A percentile compares a stretch with the other conserved stretches of the same genome.
Evolutionary conservation across 768 basidiomycete genomes (phyloP).

Genomic region (Dioszegia aurantiaca): DNA sequence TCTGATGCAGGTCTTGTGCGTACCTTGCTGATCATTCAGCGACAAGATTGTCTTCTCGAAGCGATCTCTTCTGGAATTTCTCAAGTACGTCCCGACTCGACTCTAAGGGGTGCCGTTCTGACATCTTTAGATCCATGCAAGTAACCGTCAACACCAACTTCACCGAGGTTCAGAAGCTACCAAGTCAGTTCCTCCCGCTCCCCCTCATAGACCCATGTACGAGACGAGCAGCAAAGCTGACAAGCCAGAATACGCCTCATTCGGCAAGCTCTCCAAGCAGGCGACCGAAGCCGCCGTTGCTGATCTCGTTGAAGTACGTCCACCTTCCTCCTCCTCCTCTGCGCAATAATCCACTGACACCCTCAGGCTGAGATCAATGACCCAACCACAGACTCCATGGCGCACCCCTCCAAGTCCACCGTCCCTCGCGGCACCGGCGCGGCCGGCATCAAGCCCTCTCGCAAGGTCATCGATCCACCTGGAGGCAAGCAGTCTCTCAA

Average conservation of each 20-base stretch:
- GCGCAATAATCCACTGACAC: not conserved
- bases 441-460: conserved; percentile 25
- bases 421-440: conserved; percentile 25
- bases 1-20: not conserved
- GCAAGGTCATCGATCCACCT: conserved; percentile 49
- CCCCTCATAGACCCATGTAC: too few species aligned
- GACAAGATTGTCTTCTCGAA: conserved; percentile 53
- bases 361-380: conserved; percentile 51
- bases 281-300: conserved; percentile 51
- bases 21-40: conserved; percentile 18
- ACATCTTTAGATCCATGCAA: conserved; percentile 22
- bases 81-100: conserved; percentile 39
- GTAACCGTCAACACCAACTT: conserved; percentile 49
- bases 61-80: conserved; percentile 50
- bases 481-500: conserved; percentile 43
- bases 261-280: conserved; percentile 46
- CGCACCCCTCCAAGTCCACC: conserved; percentile 30
- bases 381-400: conserved; percentile 38
- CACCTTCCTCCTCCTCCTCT: too few species aligned
- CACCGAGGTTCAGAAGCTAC: conserved; percentile 47
- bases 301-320: conserved; percentile 49
- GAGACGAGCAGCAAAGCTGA: conserved; percentile 5
- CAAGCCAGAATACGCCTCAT: conserved; percentile 48
- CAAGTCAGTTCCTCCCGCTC: conserved; percentile 36
- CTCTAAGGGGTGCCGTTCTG: too few species aligned